Percentiles rank a stretch among this genome's conserved stretches.
These are phyloP conservation scores for Phialophora tarda DNA, from an alignment of 2,329 filamentous ascomycete genomes.

Conservation along the genomic window DNA sequence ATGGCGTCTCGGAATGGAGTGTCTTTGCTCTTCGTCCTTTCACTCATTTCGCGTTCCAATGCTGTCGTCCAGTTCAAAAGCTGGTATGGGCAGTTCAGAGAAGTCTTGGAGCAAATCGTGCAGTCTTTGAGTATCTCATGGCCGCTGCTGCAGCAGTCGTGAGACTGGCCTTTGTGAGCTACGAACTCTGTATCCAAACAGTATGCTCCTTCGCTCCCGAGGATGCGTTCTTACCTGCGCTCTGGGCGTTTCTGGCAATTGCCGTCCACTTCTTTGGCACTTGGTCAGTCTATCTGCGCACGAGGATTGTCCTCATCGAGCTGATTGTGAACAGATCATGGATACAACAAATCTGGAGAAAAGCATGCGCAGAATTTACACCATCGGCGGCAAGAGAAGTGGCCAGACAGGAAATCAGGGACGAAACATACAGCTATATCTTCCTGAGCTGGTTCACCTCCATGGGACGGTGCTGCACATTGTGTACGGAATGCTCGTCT, in stretches of 20 bases:
- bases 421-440: background rate
- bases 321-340: background rate
- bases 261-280: background rate
- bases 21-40: background rate
- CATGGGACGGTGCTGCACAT: background rate
- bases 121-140: background rate
- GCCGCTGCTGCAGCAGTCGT: background rate
- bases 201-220: background rate
- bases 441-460: slow-evolving; percentile 1
- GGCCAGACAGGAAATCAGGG: background rate
- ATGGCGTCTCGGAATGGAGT: background rate
- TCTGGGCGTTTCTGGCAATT: background rate
- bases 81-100: background rate
- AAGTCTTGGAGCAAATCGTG: background rate
- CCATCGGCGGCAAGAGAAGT: background rate
- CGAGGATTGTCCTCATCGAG: background rate
- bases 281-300: background rate
- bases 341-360: slow-evolving; percentile 1
- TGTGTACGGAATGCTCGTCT: background rate
- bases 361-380: background rate
- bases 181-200: background rate
- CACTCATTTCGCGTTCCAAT: background rate
- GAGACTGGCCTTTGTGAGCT: background rate
- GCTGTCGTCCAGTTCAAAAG: background rate
- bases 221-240: background rate